phyloP scores from a whole-genome alignment of 2,329 filamentous ascomycete genomes.

The Xylariaceae sp. region DNA sequence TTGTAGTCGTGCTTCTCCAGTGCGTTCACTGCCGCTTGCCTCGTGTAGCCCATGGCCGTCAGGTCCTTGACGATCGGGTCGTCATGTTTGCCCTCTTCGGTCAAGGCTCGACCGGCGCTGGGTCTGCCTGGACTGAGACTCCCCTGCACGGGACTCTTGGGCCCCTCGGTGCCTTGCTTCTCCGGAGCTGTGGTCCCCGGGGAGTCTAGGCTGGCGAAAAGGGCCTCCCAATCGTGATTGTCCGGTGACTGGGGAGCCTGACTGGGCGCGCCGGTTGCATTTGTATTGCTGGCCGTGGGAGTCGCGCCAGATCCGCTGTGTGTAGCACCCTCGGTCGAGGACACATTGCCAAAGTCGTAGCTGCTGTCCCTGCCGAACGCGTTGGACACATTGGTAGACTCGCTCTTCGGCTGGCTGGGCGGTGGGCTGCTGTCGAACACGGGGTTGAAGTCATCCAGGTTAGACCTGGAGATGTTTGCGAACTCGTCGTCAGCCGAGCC shows the following conservation, averaged over 20 bases:
- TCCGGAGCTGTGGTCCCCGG: conserved; percentile 28
- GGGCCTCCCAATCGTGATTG: conserved; percentile 85
- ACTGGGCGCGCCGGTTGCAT: conserved; percentile 26
- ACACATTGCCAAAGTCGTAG: conserved; percentile 50
- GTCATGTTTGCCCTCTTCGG: conserved; percentile 71
- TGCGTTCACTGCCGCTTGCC: conserved; percentile 66
- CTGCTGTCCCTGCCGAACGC: conserved; percentile 48
- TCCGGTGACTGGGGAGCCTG: conserved; percentile 35
- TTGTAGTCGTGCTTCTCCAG: conserved; percentile 96
- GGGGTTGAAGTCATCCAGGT: conserved; percentile 71
- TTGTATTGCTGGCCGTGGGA: conserved; percentile 28
- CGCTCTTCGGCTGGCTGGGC: conserved; percentile 45
- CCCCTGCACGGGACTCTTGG: conserved; percentile 16
- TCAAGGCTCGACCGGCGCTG: conserved; percentile 56
- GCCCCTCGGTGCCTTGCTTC: conserved; percentile 15
- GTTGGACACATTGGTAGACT: conserved; percentile 32
- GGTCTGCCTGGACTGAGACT: conserved; percentile 18
- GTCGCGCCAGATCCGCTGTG: conserved; percentile 20
- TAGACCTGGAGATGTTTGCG: conserved; percentile 62
- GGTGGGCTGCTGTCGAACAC: conserved; percentile 67
- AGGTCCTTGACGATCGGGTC: conserved; percentile 86
- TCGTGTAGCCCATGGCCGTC: conserved; percentile 80
- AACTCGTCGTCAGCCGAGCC: conserved; percentile 74
- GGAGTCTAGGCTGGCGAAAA: conserved; percentile 75
- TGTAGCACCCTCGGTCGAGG: conserved; percentile 26